phyloP scores from a whole-genome alignment of 495 filamentous ascomycete species.

The Penicillium dipodomyicola region DNA sequence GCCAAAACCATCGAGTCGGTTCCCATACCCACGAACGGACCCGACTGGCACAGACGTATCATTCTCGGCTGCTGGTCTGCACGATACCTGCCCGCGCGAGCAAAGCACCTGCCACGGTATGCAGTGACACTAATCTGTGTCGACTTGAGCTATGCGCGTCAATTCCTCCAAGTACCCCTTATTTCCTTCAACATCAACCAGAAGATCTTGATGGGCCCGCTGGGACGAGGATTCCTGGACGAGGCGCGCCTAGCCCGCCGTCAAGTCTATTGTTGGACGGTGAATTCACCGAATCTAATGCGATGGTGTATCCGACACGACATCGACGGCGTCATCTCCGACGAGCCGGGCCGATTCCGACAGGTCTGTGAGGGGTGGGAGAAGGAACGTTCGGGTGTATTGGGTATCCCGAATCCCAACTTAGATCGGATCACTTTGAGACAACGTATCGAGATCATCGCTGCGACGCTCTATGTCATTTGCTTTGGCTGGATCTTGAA shows the following conservation, averaged over 20 bases:
- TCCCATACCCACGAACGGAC: slow-evolving; percentile 31
- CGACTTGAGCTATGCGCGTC: slow-evolving; percentile 63
- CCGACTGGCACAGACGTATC: slow-evolving; percentile 67
- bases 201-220: slow-evolving; percentile 59
- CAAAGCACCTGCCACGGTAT: slow-evolving; percentile 62
- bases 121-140: slow-evolving; percentile 71
- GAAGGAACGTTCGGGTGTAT: slow-evolving; percentile 9
- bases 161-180: slow-evolving; percentile 57
- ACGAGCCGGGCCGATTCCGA: slow-evolving; percentile 43
- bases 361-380: slow-evolving; percentile 22
- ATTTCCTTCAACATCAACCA: slow-evolving; percentile 77
- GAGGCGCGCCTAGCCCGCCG: slow-evolving; percentile 54
- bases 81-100: slow-evolving; percentile 59
- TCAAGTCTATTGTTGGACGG: slow-evolving; percentile 76
- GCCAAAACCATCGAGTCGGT: slow-evolving; percentile 59
- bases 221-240: slow-evolving; percentile 61
- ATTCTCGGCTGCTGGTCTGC: slow-evolving; percentile 78
- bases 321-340: slow-evolving; percentile 59
- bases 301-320: slow-evolving; percentile 59
- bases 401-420: not conserved
- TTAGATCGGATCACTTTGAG: slow-evolving; percentile 17
- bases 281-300: slow-evolving; percentile 74
- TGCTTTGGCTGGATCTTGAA: slow-evolving; percentile 31
- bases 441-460: slow-evolving; percentile 16
- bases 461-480: slow-evolving; percentile 16